These are phyloP conservation scores for Boletus mariae DNA, from an alignment of 1,284 basidiomycete genomes.

Conservation along the genomic window DNA sequence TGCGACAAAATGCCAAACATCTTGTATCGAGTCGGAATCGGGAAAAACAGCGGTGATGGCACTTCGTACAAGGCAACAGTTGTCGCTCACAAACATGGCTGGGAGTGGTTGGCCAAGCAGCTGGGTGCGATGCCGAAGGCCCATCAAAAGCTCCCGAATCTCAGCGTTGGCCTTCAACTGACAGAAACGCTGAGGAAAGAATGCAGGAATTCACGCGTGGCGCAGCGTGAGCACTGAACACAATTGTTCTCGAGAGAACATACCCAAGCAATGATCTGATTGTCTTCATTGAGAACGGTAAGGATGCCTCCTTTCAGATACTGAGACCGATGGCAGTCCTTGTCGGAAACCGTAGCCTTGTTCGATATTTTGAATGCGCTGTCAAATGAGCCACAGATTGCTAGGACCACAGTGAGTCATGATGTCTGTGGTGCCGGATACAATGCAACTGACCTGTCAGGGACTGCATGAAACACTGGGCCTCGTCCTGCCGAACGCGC, in stretches of 20 bases:
- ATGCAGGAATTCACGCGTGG: no score
- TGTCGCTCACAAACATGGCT: background rate
- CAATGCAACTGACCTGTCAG: background rate
- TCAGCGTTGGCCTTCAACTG: background rate
- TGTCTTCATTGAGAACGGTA: slow-evolving; percentile 2
- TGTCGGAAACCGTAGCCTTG: background rate
- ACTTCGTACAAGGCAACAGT: background rate
- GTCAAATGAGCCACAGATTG: background rate
- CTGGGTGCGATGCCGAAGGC: background rate
- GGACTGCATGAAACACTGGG: background rate
- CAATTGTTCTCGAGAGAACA: no score
- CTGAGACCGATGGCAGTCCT: background rate
- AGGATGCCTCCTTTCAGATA: slow-evolving; percentile 1
- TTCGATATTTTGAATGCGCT: background rate
- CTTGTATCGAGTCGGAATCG: background rate
- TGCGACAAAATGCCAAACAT: slow-evolving; percentile 5
- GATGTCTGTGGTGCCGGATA: no score
- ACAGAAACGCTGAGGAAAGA: background rate
- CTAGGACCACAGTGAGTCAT: no score
- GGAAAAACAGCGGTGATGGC: no score
- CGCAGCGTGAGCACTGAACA: no score
- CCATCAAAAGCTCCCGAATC: background rate
- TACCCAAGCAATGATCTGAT: slow-evolving; percentile 5
- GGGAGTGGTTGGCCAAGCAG: background rate
- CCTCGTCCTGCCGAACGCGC: background rate